Conservation (phyloP, 768 basidiomycete species). For the Sutorius australiensis region DNA sequence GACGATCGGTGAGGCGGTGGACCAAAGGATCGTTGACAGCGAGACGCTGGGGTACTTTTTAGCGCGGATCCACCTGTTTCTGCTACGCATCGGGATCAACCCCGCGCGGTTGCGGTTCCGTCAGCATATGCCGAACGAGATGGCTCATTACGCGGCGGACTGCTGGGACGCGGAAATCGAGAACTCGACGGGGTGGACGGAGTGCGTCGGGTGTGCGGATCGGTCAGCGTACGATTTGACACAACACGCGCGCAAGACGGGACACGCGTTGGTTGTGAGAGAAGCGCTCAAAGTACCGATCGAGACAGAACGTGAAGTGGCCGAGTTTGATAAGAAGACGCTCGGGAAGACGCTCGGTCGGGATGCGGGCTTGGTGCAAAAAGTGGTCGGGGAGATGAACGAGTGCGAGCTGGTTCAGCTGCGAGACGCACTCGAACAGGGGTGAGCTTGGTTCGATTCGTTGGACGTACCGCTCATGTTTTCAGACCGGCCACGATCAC, state of each 20-base stretch:
- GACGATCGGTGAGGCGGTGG: constrained; percentile 86
- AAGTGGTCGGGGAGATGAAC: constrained; percentile 59
- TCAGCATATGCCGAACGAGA: constrained; percentile 98
- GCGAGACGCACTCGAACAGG: constrained; percentile 68
- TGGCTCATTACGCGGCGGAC: constrained; percentile 99
- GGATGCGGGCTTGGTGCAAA: constrained; percentile 67
- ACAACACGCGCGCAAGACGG: constrained; percentile 83
- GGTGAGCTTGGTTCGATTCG: constrained; percentile 42
- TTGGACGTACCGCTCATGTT: background rate
- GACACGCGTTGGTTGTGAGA: constrained; percentile 79
- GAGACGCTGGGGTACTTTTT: constrained; percentile 98
- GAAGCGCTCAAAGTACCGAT: constrained; percentile 84
- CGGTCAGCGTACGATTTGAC: constrained; percentile 94
- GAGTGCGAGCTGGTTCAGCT: constrained; percentile 62
- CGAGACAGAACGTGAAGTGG: constrained; percentile 72
- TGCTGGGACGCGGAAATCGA: constrained; percentile 99
- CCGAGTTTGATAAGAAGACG: constrained; percentile 82
- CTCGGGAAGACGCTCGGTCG: constrained; percentile 88
- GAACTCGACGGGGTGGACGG: constrained; percentile 85
- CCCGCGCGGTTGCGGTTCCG: constrained; percentile 82
- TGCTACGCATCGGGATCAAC: constrained; percentile 88
- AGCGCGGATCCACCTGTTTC: constrained; percentile 85
- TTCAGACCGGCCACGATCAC: constrained; percentile 53
- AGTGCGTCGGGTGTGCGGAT: constrained; percentile 99
- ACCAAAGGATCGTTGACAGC: constrained; percentile 84